These are phyloP conservation scores for Talaromyces albobiverticillius DNA, from an alignment of 2,329 filamentous ascomycete genomes.

Conservation along the genomic window DNA sequence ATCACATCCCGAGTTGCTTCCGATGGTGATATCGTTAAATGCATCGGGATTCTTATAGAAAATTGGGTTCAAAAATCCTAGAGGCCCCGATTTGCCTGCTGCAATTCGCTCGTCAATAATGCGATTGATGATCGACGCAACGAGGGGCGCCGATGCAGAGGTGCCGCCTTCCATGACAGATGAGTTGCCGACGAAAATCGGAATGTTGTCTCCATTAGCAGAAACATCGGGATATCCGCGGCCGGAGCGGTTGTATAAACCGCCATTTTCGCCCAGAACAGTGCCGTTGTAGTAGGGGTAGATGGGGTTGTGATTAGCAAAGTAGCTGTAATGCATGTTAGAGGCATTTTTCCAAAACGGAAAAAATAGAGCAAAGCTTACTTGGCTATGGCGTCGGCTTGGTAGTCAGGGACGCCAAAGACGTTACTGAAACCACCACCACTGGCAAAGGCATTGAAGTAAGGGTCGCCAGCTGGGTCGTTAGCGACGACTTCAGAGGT, in stretches of 20 bases:
- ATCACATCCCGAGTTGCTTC: constrained; percentile 7
- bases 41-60: constrained; percentile 8
- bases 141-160: constrained; percentile 56
- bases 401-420: constrained; percentile 43
- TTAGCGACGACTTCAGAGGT: constrained; percentile 14
- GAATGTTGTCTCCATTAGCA: constrained; percentile 37
- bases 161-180: constrained; percentile 3
- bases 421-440: constrained; percentile 46
- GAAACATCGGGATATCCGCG: constrained; percentile 62
- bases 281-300: constrained; percentile 13
- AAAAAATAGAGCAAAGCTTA: constrained; percentile 26
- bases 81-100: constrained; percentile 40
- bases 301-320: constrained; percentile 10
- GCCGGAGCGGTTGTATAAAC: constrained; percentile 49
- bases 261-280: constrained; percentile 18
- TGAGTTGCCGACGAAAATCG: background rate
- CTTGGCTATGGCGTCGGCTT: constrained; percentile 36
- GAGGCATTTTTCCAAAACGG: background rate
- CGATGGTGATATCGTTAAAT: constrained; percentile 10
- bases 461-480: constrained; percentile 14
- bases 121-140: constrained; percentile 58
- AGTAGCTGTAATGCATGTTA: constrained; percentile 4
- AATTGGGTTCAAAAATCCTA: constrained; percentile 11
- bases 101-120: constrained; percentile 61
- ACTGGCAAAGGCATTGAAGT: constrained; percentile 1